phyloP scores from a whole-genome alignment of 371 early-diverging fungal genomes.

The Sporodiniella umbellata region DNA sequence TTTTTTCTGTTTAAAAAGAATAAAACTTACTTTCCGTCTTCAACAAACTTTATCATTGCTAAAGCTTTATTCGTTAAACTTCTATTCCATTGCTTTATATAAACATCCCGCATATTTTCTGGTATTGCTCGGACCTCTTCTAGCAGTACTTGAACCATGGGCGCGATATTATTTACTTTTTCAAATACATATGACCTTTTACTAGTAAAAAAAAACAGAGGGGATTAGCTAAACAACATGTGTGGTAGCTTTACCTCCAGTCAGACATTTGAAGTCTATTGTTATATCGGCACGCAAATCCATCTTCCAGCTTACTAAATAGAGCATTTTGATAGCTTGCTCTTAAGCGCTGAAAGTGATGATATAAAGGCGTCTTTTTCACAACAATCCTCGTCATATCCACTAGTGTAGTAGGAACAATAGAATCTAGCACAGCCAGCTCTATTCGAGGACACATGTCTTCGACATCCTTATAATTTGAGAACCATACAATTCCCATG shows the following conservation, averaged over 20 bases:
- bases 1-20: too few species aligned
- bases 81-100: slow-evolving; percentile 56
- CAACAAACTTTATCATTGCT: slow-evolving; percentile 49
- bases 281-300: background rate
- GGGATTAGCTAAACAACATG: too few species aligned
- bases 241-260: slow-evolving; percentile 39
- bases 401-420: slow-evolving; percentile 53
- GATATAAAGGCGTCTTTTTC: slow-evolving; percentile 51
- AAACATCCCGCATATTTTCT: slow-evolving; percentile 49
- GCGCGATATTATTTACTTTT: slow-evolving; percentile 42
- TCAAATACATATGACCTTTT: slow-evolving; percentile 35
- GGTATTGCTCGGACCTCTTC: slow-evolving; percentile 47
- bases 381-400: slow-evolving; percentile 48
- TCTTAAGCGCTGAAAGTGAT: slow-evolving; percentile 31
- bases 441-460: slow-evolving; percentile 29
- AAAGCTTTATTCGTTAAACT: slow-evolving; percentile 41
- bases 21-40: slow-evolving; percentile 46
- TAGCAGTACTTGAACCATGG: slow-evolving; percentile 50
- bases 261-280: slow-evolving; percentile 9
- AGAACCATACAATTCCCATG: too few species aligned
- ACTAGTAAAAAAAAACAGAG: too few species aligned
- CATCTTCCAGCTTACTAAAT: slow-evolving; percentile 27
- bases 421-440: slow-evolving; percentile 48
- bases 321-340: slow-evolving; percentile 30
- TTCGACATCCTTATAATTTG: slow-evolving; percentile 25